Evolutionary conservation across 257 asterid species (phyloP).

Genomic region (Phtheirospermum japonicum): DNA sequence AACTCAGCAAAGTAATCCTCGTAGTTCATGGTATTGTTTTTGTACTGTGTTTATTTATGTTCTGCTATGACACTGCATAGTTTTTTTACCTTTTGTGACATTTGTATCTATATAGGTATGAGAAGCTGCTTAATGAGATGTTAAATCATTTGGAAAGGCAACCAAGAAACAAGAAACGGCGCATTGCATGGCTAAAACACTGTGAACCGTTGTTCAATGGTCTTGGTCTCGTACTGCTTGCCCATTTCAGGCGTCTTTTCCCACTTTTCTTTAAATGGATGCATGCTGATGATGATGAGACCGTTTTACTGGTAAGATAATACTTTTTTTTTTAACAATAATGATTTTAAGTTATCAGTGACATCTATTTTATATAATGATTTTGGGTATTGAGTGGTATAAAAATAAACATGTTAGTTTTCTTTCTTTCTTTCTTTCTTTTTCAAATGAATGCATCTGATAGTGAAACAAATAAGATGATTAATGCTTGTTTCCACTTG

Average conservation of each 20-base stretch:
- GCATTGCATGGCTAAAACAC: slow-evolving; percentile 69
- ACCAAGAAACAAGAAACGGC: slow-evolving; percentile 82
- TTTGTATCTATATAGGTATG: slow-evolving; percentile 54
- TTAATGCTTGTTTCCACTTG: slow-evolving; percentile 5
- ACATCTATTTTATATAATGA: not conserved
- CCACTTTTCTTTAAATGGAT: slow-evolving; percentile 91
- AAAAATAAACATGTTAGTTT: not conserved
- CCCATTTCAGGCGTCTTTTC: slow-evolving; percentile 80
- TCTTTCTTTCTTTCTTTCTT: not conserved
- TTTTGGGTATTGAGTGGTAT: not conserved
- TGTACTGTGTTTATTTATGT: slow-evolving; percentile 11
- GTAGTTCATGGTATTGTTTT: slow-evolving; percentile 70
- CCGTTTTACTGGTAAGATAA: slow-evolving; percentile 69
- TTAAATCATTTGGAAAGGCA: slow-evolving; percentile 87
- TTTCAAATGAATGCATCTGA: not conserved
- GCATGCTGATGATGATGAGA: slow-evolving; percentile 88
- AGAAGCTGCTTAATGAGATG: slow-evolving; percentile 82
- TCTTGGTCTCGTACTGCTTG: slow-evolving; percentile 68
- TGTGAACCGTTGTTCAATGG: slow-evolving; percentile 66
- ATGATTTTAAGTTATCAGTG: not conserved
- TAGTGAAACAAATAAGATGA: not conserved
- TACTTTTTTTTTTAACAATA: slow-evolving; percentile 22
- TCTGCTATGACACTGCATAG: slow-evolving; percentile 2
- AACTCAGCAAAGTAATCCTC: slow-evolving; percentile 76
- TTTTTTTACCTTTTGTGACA: slow-evolving; percentile 6